Evolutionary conservation across 805 yeast species (phyloP), one percentile per base, ranked within the genome.

Genomic region (Kuraishia ogatae): DNA sequence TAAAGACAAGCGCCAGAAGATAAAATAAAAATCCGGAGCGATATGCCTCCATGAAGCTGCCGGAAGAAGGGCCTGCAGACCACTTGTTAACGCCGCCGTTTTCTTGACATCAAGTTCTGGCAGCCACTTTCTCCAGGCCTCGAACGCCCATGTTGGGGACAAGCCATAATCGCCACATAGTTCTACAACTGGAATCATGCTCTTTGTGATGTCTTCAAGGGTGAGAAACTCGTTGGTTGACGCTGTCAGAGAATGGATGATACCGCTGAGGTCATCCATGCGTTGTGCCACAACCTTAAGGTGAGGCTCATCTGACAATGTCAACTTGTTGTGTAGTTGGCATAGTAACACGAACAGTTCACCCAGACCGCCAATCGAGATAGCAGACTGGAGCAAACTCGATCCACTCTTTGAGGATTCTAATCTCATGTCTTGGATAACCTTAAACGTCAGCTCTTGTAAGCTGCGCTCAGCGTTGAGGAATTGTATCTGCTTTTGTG

Each of bases 1-100:
- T 7, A 89, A 69, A 0, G 85, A 78, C 39, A 87, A 71, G 58
- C 75, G 81, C 97, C 97, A 92, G 61, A 91, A 92, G 0, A 78
- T 71, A 1, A 73, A 69, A 62, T 77, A 88, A 28, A 89, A 69
- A 0, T 72, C 74, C 15, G 68, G 64, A 1, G 72, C 61, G 2
- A 83, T 52, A 8, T 59, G 39, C 0, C 61, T 48, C 63, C 68
- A 63, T n/a, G 66, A 59, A 13, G 62, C 49, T 2, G 53, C 23
- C 1, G 61, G 55, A 7, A 35, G n/a, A 3, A 35, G n/a, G 4
- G 43, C 13, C 64, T 35, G 43, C 22, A 7, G 60, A 6, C 29
- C 29, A 26, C 29, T 26, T 5, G 29, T 26, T 5, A 26, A n/a
- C n/a, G n/a, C n/a, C n/a, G n/a, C n/a, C 51, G 1, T 53, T 46